Evolutionary conservation across 768 basidiomycete genomes (phyloP), one percentile per base, ranked within the genome.

Genomic region (Dictyophora rubrovolvata): DNA sequence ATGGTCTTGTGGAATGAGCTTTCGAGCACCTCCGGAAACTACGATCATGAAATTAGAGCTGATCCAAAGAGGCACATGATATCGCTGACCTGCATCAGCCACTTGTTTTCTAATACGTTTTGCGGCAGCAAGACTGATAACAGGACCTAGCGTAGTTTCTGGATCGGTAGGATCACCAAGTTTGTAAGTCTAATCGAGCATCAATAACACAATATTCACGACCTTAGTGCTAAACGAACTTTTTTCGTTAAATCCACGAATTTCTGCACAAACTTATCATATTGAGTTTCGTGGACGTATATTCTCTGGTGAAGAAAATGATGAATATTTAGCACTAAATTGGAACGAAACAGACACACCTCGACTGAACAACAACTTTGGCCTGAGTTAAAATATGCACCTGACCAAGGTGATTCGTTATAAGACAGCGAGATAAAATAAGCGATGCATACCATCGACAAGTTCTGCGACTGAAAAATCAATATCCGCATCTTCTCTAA

Each of bases 351-450:
- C 5, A 66, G 28, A 58, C 74, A 16, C 61, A 87, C 89, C 77
- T 99, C 96, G 61, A 98, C 76, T 0, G 88, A 84, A 67, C 95
- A 97, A 71, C 95, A 98, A 63, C 92, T 94, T 72, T 99, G 96
- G 1, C 96, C 96, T 16, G 94, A 93, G 71, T 98, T 98, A 77
- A 93, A 99, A 73, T 94, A 85, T 4, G 92, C 86, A 37, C 92
- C 89, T 92, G 64, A 1, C 11, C 60, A 4, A 57, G 42, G 34
- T 52, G 28, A 60, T 18, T 36, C 20, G 12, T 46, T 56, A 11
- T 17, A 21, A 16, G 51, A 50, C 1, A 17, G 47, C 48, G n/a
- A 34, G 46, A 3, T 49, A 33, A 18, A 17, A n/a, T 36, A 23
- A 20, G 54, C 17, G 37, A 5, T 21, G 16, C 64, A 75, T 58